phyloP scores from a whole-genome alignment of 169 alveolate genomes.

The Cryptosporidium sp. region DNA sequence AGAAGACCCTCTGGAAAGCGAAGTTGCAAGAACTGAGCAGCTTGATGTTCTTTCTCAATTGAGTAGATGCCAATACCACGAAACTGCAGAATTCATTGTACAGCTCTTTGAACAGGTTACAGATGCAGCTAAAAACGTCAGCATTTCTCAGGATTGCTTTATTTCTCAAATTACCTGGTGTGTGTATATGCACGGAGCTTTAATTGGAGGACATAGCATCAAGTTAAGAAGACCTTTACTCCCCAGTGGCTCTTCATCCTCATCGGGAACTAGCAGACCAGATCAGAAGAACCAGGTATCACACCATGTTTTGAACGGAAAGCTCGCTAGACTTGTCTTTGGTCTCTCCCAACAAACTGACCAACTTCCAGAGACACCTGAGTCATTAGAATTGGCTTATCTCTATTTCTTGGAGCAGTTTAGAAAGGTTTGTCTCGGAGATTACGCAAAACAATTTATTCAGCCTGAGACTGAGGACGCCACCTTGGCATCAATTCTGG shows the following conservation, averaged over 20 bases:
- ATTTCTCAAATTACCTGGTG: constrained; percentile 83
- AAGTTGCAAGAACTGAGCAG: constrained; percentile 81
- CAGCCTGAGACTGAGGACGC: constrained; percentile 83
- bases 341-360: constrained; percentile 83
- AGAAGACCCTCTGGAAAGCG: constrained; percentile 81
- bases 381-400: constrained; percentile 87
- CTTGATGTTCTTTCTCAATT: constrained; percentile 81
- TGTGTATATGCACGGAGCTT: constrained; percentile 83
- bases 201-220: constrained; percentile 77
- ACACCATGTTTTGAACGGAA: constrained; percentile 82
- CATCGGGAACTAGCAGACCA: constrained; percentile 79
- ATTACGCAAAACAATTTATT: constrained; percentile 89
- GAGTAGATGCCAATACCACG: constrained; percentile 80
- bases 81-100: constrained; percentile 78
- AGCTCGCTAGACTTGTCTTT: constrained; percentile 85
- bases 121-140: constrained; percentile 77
- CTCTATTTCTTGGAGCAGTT: constrained; percentile 92
- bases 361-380: constrained; percentile 78
- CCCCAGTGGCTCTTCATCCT: constrained; percentile 83
- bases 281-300: constrained; percentile 57
- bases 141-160: constrained; percentile 78
- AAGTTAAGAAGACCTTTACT: constrained; percentile 63
- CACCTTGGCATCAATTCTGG: constrained; percentile 80
- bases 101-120: constrained; percentile 77
- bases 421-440: constrained; percentile 91